Conservation (phyloP, 306 rosid species). For the Begonia loranthoides region DNA sequence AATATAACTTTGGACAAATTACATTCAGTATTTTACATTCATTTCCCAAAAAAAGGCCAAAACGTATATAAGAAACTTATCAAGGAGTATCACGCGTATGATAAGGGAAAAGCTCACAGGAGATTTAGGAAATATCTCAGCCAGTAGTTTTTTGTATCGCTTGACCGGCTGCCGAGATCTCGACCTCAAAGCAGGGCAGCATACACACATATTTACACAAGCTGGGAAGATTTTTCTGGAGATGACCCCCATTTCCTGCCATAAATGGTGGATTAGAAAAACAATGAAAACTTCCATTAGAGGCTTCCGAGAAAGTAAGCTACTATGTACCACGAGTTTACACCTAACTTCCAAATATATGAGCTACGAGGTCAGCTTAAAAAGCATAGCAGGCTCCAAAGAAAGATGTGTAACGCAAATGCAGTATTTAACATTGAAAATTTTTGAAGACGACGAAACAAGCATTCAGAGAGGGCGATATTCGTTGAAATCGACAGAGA, state of each 20-base stretch:
- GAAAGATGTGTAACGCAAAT: no score
- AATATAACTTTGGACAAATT: no score
- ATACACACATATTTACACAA: slow-evolving; percentile 88
- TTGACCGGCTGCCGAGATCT: slow-evolving; percentile 92
- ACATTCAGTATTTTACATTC: no score
- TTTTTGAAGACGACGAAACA: not conserved
- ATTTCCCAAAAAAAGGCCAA: not conserved
- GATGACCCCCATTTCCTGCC: slow-evolving; percentile 80
- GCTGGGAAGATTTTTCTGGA: slow-evolving; percentile 92
- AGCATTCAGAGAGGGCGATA: no score
- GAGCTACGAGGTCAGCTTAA: not conserved
- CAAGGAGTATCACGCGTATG: no score
- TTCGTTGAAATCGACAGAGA: no score
- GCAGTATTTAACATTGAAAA: no score
- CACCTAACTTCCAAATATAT: not conserved
- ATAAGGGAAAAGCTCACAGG: slow-evolving; percentile 39
- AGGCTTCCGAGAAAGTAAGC: not conserved
- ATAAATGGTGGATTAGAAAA: slow-evolving; percentile 5
- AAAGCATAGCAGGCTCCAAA: no score
- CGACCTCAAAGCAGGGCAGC: slow-evolving; percentile 96
- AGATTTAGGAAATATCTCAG: slow-evolving; percentile 88
- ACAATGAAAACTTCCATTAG: slow-evolving; percentile 9
- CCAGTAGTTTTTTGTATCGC: slow-evolving; percentile 80
- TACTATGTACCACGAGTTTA: not conserved
- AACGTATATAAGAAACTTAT: slow-evolving; percentile 8